Conservation (phyloP, 2,329 filamentous ascomycete genomes). For the Fusarium xylarioides region DNA sequence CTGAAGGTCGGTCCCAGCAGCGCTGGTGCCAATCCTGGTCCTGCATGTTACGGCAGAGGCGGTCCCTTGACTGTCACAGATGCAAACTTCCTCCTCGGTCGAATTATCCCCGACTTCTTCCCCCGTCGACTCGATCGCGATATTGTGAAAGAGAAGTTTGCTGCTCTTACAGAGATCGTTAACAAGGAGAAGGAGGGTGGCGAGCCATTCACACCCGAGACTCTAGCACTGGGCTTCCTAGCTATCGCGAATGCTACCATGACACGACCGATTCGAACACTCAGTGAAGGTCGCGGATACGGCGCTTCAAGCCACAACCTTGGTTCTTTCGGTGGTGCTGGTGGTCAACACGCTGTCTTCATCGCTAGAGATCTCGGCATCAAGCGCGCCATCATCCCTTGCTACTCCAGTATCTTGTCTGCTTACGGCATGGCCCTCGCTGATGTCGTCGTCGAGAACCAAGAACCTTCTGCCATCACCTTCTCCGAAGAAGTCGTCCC, state of each 20-base stretch:
- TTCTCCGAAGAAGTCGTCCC: slow-evolving; percentile 33
- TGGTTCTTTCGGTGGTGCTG: slow-evolving; percentile 48
- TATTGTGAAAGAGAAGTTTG: slow-evolving; percentile 52
- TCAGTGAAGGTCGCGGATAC: slow-evolving; percentile 44
- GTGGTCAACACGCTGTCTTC: slow-evolving; percentile 56
- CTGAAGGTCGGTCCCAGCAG: slow-evolving; percentile 78
- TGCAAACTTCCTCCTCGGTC: slow-evolving; percentile 74
- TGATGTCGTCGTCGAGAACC: slow-evolving; percentile 54
- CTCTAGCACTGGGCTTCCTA: slow-evolving; percentile 74
- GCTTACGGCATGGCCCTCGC: slow-evolving; percentile 58
- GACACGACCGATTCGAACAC: slow-evolving; percentile 70
- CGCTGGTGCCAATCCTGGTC: slow-evolving; percentile 76
- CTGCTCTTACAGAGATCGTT: slow-evolving; percentile 47
- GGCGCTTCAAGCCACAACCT: slow-evolving; percentile 39
- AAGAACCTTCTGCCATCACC: slow-evolving; percentile 48
- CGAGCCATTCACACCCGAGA: slow-evolving; percentile 33
- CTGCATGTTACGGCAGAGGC: slow-evolving; percentile 75
- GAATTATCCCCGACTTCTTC: slow-evolving; percentile 69
- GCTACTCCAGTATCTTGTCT: slow-evolving; percentile 56
- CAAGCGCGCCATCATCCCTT: slow-evolving; percentile 53
- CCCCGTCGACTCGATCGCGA: slow-evolving; percentile 58
- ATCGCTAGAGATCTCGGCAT: slow-evolving; percentile 56
- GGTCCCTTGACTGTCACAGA: slow-evolving; percentile 78
- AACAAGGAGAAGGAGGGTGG: slow-evolving; percentile 37
- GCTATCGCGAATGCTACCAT: slow-evolving; percentile 79